Evolutionary conservation across 2,329 filamentous ascomycete species (phyloP).

Genomic region (Colletotrichum plurivorum): DNA sequence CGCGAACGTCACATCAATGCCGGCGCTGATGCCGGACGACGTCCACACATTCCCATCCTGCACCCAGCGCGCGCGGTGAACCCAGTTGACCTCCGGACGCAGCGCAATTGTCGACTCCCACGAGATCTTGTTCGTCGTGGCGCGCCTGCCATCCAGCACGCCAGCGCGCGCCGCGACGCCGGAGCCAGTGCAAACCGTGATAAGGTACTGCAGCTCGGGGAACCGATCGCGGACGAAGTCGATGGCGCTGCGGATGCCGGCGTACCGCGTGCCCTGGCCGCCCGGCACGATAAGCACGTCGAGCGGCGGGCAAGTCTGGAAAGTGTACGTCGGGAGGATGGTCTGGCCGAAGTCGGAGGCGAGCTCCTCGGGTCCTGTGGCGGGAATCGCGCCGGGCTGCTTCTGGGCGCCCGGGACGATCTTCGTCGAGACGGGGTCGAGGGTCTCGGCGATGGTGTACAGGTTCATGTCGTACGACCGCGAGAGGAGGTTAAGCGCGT

Average conservation of each 20-base stretch:
- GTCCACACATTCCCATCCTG: constrained; percentile 72
- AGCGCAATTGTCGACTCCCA: constrained; percentile 58
- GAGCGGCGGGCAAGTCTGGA: constrained; percentile 58
- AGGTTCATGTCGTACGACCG: constrained; percentile 36
- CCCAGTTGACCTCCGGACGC: constrained; percentile 64
- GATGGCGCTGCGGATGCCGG: constrained; percentile 49
- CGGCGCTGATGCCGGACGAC: constrained; percentile 70
- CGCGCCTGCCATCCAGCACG: constrained; percentile 65
- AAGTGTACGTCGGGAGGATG: constrained; percentile 54
- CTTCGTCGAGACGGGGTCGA: constrained; percentile 39
- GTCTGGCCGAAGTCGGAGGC: constrained; percentile 36
- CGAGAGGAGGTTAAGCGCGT: constrained; percentile 49
- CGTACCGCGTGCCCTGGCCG: constrained; percentile 58
- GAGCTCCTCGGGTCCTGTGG: background rate
- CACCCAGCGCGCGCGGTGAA: constrained; percentile 69
- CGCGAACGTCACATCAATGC: constrained; percentile 73
- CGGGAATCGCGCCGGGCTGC: constrained; percentile 20
- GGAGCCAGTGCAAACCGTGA: constrained; percentile 72
- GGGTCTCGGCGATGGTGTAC: constrained; percentile 39
- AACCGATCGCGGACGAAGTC: constrained; percentile 57
- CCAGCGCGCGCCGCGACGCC: constrained; percentile 65
- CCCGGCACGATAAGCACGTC: constrained; percentile 71
- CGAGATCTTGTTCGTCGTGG: constrained; percentile 70
- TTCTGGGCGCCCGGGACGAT: background rate
- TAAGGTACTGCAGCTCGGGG: constrained; percentile 59